Evolutionary conservation across 345 rosid species (phyloP).

Genomic region (Salix dunnii): DNA sequence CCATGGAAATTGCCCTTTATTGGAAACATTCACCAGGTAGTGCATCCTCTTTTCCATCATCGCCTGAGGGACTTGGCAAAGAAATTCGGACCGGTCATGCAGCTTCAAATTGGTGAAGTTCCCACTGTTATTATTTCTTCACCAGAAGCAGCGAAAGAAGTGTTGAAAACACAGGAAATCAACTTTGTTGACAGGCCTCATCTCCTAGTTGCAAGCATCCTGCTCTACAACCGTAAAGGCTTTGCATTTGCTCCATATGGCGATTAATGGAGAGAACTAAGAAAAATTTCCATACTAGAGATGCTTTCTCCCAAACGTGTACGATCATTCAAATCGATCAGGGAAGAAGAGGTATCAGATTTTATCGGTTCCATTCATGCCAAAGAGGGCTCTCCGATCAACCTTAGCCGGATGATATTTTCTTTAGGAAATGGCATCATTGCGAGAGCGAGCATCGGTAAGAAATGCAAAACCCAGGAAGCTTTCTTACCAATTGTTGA

Average conservation of each 20-base stretch:
- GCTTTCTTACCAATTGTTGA: neutral
- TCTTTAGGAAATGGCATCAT: conserved; percentile 17
- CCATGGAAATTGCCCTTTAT: conserved; percentile 9
- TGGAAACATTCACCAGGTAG: conserved; percentile 14
- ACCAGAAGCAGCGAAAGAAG: conserved; percentile 20
- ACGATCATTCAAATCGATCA: conserved; percentile 15
- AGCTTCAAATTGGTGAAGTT: conserved; percentile 10
- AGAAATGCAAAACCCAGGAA: conserved; percentile 21
- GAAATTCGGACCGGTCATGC: conserved; percentile 16
- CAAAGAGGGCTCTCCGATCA: conserved; percentile 3
- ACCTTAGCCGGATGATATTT: conserved; percentile 14
- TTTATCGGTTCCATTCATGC: neutral
- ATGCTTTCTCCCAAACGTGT: conserved; percentile 15
- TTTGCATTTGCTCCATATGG: conserved; percentile 20
- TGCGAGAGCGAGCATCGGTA: conserved; percentile 22
- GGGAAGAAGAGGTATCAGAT: conserved; percentile 15
- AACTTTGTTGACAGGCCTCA: conserved; percentile 20
- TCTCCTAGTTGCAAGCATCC: neutral
- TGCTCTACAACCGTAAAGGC: conserved; percentile 8
- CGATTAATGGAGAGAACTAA: conserved; percentile 29
- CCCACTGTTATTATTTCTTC: conserved; percentile 24
- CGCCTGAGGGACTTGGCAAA: conserved; percentile 10
- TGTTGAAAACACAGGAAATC: conserved; percentile 28
- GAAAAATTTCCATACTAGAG: conserved; percentile 17
- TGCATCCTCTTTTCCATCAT: neutral